phyloP scores from a whole-genome alignment of 345 rosid genomes.

The Leavenworthia alabamica region DNA sequence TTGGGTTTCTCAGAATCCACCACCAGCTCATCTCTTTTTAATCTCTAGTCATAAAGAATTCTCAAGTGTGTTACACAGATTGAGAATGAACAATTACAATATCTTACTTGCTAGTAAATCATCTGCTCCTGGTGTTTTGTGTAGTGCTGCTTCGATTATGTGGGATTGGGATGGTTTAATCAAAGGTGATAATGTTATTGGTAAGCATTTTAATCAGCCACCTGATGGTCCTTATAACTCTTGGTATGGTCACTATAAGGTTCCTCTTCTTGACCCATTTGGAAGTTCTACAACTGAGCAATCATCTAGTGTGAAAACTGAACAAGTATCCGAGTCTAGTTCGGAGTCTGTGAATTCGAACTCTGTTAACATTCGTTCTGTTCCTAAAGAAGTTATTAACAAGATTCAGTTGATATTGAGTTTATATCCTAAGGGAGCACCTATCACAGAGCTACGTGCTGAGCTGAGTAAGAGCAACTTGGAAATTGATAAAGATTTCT shows the following conservation, averaged over 20 bases:
- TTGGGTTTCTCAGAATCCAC: conserved; percentile 92
- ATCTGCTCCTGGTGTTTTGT: conserved; percentile 50
- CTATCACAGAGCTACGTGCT: conserved; percentile 42
- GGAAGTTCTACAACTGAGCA: conserved; percentile 10
- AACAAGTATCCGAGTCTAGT: conserved; percentile 31
- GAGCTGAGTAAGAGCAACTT: conserved; percentile 43
- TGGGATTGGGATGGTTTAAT: conserved; percentile 77
- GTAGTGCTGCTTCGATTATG: conserved; percentile 94
- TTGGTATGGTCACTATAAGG: conserved; percentile 87
- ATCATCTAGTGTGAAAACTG: conserved; percentile 19
- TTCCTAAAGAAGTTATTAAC: conserved; percentile 45
- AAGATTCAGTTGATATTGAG: conserved; percentile 46
- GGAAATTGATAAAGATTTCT: conserved; percentile 49
- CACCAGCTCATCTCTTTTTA: conserved; percentile 85
- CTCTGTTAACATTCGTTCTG: conserved; percentile 22
- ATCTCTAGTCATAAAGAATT: conserved; percentile 73
- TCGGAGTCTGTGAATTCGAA: conserved; percentile 16
- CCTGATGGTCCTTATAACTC: conserved; percentile 96
- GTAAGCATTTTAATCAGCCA: conserved; percentile 72
- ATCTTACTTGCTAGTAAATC: conserved; percentile 65
- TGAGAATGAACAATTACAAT: conserved; percentile 93
- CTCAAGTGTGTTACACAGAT: conserved; percentile 57
- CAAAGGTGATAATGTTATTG: conserved; percentile 50
- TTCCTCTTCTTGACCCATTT: conserved; percentile 66
- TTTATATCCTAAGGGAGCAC: conserved; percentile 46